Conservation (phyloP, 805 yeast genomes). For the Starmerella stellata region DNA sequence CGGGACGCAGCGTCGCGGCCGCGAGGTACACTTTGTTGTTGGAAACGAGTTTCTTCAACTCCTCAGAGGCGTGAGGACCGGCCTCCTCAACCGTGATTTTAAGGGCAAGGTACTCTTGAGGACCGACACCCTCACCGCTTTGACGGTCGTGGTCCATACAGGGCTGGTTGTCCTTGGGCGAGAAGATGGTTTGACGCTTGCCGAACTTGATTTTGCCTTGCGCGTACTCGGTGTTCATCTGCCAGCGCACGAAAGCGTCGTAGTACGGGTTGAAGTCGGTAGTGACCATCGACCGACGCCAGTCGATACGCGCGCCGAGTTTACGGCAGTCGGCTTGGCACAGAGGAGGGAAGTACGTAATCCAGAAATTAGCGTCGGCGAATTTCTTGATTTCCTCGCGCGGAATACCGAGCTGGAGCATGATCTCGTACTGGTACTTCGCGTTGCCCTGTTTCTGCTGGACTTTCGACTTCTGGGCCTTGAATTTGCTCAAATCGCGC, state of each 20-base stretch:
- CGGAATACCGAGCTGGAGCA: constrained; percentile 82
- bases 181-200: constrained; percentile 91
- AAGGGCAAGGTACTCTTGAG: constrained; percentile 90
- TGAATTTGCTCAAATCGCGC: constrained; percentile 77
- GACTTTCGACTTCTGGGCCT: constrained; percentile 84
- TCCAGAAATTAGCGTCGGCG: constrained; percentile 87
- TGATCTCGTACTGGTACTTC: constrained; percentile 87
- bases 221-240: constrained; percentile 71
- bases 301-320: constrained; percentile 88
- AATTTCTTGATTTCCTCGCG: constrained; percentile 69
- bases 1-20: constrained; percentile 96
- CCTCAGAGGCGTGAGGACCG: constrained; percentile 33
- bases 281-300: constrained; percentile 93
- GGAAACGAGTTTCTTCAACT: constrained; percentile 27
- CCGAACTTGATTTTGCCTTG: constrained; percentile 90
- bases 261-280: constrained; percentile 91
- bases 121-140: constrained; percentile 90
- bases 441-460: constrained; percentile 86
- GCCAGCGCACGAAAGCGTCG: constrained; percentile 92
- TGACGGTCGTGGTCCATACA: constrained; percentile 98
- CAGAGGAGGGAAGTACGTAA: constrained; percentile 76
- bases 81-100: constrained; percentile 36
- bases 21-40: constrained; percentile 60
- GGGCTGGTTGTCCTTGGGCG: constrained; percentile 96
- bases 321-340: constrained; percentile 60